Conservation (phyloP, 495 filamentous ascomycete species). For the Tuber indicum region DNA sequence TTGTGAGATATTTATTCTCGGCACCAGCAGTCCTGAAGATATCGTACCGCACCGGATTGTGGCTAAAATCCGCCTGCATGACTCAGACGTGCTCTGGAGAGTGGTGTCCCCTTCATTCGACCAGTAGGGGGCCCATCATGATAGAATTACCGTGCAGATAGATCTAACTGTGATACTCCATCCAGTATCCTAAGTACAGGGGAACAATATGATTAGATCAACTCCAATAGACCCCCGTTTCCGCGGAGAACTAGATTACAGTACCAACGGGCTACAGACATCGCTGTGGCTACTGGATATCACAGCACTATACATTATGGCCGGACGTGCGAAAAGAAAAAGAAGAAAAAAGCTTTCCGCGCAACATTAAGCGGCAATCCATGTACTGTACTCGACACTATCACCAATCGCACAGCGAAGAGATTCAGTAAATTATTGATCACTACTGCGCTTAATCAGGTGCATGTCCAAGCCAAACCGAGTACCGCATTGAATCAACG, state of each 20-base stretch:
- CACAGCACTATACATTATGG: no score
- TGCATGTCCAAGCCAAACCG: not conserved
- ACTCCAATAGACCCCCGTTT: not conserved
- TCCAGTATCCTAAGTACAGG: not conserved
- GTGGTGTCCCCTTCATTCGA: not conserved
- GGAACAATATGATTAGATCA: no score
- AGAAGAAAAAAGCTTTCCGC: no score
- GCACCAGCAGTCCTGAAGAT: no score
- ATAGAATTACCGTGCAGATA: not conserved
- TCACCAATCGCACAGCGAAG: not conserved
- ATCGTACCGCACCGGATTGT: not conserved
- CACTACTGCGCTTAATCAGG: not conserved
- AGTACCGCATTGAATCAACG: not conserved
- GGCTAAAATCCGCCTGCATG: not conserved
- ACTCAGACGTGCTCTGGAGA: not conserved
- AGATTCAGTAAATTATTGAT: not conserved
- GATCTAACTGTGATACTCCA: not conserved
- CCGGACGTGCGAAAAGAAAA: not conserved
- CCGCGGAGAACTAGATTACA: not conserved
- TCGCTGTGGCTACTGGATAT: no score
- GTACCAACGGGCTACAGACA: no score
- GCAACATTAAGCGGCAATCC: not conserved
- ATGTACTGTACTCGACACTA: not conserved
- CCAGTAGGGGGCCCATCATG: not conserved
- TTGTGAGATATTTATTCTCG: not conserved